Evolutionary conservation across 768 basidiomycete genomes (phyloP), one percentile per base, ranked within the genome.

Genomic region (Rhodotorula graminis): DNA sequence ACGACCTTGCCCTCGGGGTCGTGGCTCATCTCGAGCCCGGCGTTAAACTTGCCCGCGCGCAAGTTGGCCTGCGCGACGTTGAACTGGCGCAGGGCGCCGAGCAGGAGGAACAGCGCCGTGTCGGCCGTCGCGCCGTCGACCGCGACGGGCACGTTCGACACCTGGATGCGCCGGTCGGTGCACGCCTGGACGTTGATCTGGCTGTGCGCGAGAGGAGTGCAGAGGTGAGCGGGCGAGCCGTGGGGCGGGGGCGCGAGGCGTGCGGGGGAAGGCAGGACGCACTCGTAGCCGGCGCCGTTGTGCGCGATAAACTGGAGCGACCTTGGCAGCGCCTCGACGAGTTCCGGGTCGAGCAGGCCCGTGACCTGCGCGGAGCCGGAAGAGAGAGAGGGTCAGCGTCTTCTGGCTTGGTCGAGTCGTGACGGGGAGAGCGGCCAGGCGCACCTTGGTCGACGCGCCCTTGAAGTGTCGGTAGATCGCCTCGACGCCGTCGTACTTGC

Each of bases 71-170:
- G 91, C 8, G 85, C 85, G 60, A 84, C 80, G 18, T 89, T 85
- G 80, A 86, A 93, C 73, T 90, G 88, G 56, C 91, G 88, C 58
- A 91, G 80, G 44, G 89, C 85, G 29, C 91, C 89, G 77, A 94
- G 85, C 75, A 94, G 81, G 65, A 95, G 87, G 80, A 90, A 93
- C 42, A 94, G 83, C 0, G 90, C 92, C 0, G 91, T 91, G 56
- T 7, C 91, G 93, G 93, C 93, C 0, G 92, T 93, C 18, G 89
- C 92, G 74, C 93, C 90, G 81, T 94, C 88, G 61, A 95, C 93
- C 7, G 91, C 91, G 23, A 89, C 88, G 2, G 93, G 92, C 1
- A 92, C 94, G 79, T 95, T 93, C 23, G 64, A 56, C 25, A 73
- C 49, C 44, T 67, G 67, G 25, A 75, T 69, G 21, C 31, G 19